phyloP scores from a whole-genome alignment of 441 rosid genomes.

The Pelargonium cotyledonis region DNA sequence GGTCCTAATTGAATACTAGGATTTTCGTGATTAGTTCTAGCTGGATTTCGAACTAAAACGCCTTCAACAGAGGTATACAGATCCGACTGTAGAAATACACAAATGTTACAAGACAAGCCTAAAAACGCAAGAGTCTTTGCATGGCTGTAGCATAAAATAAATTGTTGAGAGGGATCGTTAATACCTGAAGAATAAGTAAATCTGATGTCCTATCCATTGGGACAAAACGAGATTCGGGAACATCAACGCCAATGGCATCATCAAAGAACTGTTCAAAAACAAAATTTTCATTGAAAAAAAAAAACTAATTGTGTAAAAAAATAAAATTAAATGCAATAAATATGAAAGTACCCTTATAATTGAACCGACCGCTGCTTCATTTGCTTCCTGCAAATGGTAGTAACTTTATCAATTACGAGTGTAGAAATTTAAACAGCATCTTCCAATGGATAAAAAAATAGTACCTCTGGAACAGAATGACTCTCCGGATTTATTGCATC shows the following conservation, averaged over 20 bases:
- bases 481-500: conserved; percentile 33
- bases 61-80: conserved; percentile 39
- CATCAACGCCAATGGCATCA: conserved; percentile 34
- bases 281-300: conserved; percentile 6
- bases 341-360: conserved; percentile 28
- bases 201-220: conserved; percentile 50
- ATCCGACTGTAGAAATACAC: conserved; percentile 48
- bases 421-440: no score
- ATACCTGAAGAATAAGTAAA: conserved; percentile 56
- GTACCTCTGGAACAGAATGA: conserved; percentile 29
- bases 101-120: conserved; percentile 1
- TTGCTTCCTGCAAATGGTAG: conserved; percentile 24
- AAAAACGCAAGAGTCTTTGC: conserved; percentile 10
- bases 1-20: conserved; percentile 52
- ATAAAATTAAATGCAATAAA: no score
- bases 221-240: conserved; percentile 41
- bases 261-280: conserved; percentile 41
- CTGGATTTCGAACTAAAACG: conserved; percentile 29
- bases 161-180: conserved; percentile 1
- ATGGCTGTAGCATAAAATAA: conserved; percentile 6
- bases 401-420: background rate
- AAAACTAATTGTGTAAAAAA: background rate
- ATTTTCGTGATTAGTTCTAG: conserved; percentile 37
- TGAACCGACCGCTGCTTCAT: conserved; percentile 33
- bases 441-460: no score